Percentiles rank a stretch among this genome's conserved stretches.
Conservation (phyloP, 805 yeast genomes). For the Suhomyces pyralidae region DNA sequence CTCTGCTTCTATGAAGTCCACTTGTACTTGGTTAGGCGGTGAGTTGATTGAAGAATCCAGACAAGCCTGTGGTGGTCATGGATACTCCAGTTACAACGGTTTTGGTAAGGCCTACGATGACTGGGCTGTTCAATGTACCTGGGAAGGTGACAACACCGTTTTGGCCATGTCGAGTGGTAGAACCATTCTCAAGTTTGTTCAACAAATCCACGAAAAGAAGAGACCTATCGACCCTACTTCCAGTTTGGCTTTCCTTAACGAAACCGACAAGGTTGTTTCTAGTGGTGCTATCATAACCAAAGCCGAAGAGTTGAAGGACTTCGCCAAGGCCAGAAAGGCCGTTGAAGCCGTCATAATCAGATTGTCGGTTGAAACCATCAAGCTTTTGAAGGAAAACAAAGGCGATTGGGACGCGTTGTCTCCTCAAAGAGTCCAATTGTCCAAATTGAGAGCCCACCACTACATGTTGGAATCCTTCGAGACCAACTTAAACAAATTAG, state of each 20-base stretch:
- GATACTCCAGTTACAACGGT: constrained; percentile 89
- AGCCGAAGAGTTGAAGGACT: constrained; percentile 14
- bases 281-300: constrained; percentile 12
- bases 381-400: constrained; percentile 22
- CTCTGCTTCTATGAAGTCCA: constrained; percentile 85
- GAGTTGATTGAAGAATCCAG: constrained; percentile 82
- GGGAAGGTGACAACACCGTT: constrained; percentile 97
- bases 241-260: constrained; percentile 33
- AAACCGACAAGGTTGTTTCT: constrained; percentile 12
- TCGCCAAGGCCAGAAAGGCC: constrained; percentile 16
- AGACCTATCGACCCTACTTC: constrained; percentile 22
- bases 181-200: constrained; percentile 56
- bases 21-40: constrained; percentile 83
- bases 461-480: constrained; percentile 31
- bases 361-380: constrained; percentile 27
- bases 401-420: constrained; percentile 36
- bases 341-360: constrained; percentile 39
- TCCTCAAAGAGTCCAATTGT: constrained; percentile 36
- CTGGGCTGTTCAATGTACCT: constrained; percentile 97
- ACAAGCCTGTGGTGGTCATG: constrained; percentile 96
- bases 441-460: constrained; percentile 44
- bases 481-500: constrained; percentile 14
- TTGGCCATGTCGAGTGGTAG: constrained; percentile 83
- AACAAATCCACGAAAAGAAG: constrained; percentile 24
- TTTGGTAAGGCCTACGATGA: constrained; percentile 86